Evolutionary conservation across 2,329 filamentous ascomycete genomes (phyloP), one percentile per base, ranked within the genome.

Genomic region (Biscogniauxia mediterranea): DNA sequence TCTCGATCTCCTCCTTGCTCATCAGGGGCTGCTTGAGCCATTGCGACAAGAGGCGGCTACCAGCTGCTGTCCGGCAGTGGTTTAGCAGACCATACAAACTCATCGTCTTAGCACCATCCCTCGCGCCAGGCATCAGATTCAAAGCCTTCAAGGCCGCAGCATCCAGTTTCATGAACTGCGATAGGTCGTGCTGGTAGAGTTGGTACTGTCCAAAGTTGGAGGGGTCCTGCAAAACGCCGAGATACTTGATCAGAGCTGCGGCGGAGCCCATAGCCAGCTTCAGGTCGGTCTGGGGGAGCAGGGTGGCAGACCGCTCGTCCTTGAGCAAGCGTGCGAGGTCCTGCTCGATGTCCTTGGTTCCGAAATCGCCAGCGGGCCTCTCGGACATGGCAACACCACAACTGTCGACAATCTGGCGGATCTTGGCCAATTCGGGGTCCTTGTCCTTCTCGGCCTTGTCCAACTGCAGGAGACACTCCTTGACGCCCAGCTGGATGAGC

Each of bases 1-100:
- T 90, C 76, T 96, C 90, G 57, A 99, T 98, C 60, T 96, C 93
- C 2, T 84, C 82, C 64, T 92, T 87, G 78, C 85, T 92, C 95
- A 99, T 99, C 49, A 99, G 79, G 0, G 95, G 95, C 75, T 99
- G 95, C 77, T 99, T 99, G 57, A 99, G 81, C 95, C 95, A 99
- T 73, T 99, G 96, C 1, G 94, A 89, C 28, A 99, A 81, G 61
- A 99, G 76, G 54, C 96, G 85, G 70, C 93, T 96, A 15, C 95
- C 95, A 1, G 96, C 88, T 0, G 95, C 92, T 1, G 95, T 99
- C 76, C 97, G 98, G 87, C 95, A 99, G 76, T 98, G 93, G 70
- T 99, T 98, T 51, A 99, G 81, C 19, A 99, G 80, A 0, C 95
- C 95, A 69, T 91, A 99, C 57, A 99, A 76, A 73, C 93, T 98